These are phyloP conservation scores for Annona cherimola DNA, from an alignment of 164 flowering plant genomes.

Conservation along the genomic window DNA sequence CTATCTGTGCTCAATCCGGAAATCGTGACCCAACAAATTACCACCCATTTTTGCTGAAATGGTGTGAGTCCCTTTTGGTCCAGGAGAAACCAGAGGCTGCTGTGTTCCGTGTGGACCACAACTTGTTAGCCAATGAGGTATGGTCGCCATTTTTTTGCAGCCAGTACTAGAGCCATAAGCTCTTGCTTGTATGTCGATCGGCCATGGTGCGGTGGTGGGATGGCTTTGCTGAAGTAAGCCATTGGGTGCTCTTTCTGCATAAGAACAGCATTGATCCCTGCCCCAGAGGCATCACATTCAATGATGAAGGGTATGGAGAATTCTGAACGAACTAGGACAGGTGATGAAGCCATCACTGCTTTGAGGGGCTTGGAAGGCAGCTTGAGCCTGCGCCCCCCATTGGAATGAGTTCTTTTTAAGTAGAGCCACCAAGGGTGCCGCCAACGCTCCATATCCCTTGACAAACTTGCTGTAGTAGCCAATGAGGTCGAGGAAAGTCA, in stretches of 20 bases:
- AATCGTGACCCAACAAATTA: neutral
- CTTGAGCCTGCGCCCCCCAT: neutral
- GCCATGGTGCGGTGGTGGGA: neutral
- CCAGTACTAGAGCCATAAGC: neutral
- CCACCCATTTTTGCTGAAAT: neutral
- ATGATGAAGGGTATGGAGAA: neutral
- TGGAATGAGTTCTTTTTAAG: neutral
- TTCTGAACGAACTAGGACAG: neutral
- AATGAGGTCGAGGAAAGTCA: neutral
- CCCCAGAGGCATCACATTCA: neutral
- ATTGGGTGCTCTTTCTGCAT: neutral
- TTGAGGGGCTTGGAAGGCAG: neutral
- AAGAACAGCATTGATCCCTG: neutral
- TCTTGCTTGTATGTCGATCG: neutral
- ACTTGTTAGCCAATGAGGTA: neutral
- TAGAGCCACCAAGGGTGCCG: neutral
- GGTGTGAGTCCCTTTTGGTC: neutral
- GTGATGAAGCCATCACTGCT: neutral
- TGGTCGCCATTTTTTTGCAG: neutral
- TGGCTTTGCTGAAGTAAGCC: neutral
- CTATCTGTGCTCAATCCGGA: neutral
- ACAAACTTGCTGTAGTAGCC: neutral
- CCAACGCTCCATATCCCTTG: neutral
- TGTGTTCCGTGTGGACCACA: neutral
- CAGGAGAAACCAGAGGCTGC: neutral